Conservation (phyloP, 768 basidiomycete genomes). For the Suillus brevipes region DNA sequence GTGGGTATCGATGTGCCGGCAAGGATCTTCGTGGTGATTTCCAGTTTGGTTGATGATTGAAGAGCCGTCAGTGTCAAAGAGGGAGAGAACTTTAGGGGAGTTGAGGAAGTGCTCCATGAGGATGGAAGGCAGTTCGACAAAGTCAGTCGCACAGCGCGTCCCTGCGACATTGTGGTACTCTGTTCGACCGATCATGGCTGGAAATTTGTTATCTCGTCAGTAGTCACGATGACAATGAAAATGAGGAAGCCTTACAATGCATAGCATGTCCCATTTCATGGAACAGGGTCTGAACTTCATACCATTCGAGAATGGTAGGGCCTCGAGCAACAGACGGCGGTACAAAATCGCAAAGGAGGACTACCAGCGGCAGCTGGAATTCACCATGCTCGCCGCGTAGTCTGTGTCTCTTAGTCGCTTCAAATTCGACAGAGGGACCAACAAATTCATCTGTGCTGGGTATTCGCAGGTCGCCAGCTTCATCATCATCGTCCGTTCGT, state of each 20-base stretch:
- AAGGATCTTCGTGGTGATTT: conserved; percentile 76
- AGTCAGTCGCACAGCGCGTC: conserved; percentile 96
- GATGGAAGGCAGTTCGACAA: conserved; percentile 96
- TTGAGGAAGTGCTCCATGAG: conserved; percentile 98
- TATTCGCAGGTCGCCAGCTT: conserved; percentile 54
- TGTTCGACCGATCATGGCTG: conserved; percentile 97
- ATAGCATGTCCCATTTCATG: conserved; percentile 99
- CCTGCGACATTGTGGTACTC: conserved; percentile 98
- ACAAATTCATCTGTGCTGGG: conserved; percentile 43
- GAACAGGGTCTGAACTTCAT: conserved; percentile 90
- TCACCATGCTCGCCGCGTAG: conserved; percentile 64
- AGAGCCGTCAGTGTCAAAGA: conserved; percentile 63
- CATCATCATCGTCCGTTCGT: conserved; percentile 89
- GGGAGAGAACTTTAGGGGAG: conserved; percentile 78
- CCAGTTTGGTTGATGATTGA: conserved; percentile 47
- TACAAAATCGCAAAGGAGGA: conserved; percentile 85
- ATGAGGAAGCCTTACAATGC: conserved; percentile 74
- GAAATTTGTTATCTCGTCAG: conserved; percentile 6
- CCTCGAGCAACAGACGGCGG: conserved; percentile 59
- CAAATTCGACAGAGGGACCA: conserved; percentile 59
- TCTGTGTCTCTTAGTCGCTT: conserved; percentile 57
- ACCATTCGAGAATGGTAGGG: conserved; percentile 82
- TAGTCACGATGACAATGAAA: conserved; percentile 6
- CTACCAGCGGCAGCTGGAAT: conserved; percentile 90
- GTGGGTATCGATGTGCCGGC: conserved; percentile 84